A percentile compares a stretch with the other conserved stretches of the same genome.
These are phyloP conservation scores for Tylopilus intermedius DNA, from an alignment of 768 basidiomycete genomes.

Conservation along the genomic window DNA sequence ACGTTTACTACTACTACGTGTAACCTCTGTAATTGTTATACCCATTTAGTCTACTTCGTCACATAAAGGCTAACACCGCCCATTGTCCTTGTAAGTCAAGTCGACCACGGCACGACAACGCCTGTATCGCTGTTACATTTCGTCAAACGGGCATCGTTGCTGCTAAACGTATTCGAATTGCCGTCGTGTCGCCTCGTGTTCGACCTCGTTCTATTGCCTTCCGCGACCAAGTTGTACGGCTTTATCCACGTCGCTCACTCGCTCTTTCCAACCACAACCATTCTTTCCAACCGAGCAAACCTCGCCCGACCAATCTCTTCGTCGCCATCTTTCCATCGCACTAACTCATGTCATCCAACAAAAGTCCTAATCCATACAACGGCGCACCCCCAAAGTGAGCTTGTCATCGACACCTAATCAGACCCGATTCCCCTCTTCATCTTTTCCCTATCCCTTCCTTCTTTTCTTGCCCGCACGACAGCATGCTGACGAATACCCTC, in stretches of 20 bases:
- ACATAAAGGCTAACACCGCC: background rate
- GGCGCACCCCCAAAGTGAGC: slow-evolving; percentile 34
- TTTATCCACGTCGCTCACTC: slow-evolving; percentile 4
- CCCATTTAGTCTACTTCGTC: slow-evolving; percentile 1
- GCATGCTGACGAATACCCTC: slow-evolving; percentile 5
- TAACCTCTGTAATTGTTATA: slow-evolving; percentile 10
- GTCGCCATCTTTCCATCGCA: slow-evolving; percentile 7
- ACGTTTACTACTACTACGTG: slow-evolving; percentile 1
- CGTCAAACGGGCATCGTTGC: slow-evolving; percentile 1
- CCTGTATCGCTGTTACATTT: background rate
- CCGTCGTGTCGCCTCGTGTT: slow-evolving; percentile 18
- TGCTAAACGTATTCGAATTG: background rate
- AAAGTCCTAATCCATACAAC: slow-evolving; percentile 29
- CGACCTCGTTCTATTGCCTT: slow-evolving; percentile 16
- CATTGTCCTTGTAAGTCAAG: background rate
- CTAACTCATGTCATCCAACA: slow-evolving; percentile 30
- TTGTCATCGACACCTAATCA: background rate
- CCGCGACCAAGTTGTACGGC: background rate
- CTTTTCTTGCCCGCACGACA: background rate
- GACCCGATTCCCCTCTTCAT: background rate
- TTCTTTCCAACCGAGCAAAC: background rate
- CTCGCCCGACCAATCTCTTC: background rate
- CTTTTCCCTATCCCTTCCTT: background rate
- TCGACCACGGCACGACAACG: background rate
- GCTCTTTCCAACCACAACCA: slow-evolving; percentile 1